Percentiles rank a stretch among this genome's conserved stretches.
Conservation (phyloP, 169 alveolate species). For the Cryptosporidium xiaoi region DNA sequence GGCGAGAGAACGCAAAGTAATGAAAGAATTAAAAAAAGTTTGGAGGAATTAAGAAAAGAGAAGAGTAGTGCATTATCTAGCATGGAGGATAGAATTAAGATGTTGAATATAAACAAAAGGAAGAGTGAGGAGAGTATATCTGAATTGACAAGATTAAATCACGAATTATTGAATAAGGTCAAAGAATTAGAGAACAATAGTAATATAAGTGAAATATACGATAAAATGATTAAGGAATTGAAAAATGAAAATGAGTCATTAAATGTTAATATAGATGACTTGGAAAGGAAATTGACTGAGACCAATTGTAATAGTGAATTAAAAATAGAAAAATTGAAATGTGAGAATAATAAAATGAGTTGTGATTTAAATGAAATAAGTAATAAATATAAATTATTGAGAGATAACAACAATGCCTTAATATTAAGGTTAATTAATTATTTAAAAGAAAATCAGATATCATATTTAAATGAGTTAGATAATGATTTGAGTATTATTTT, state of each 20-base stretch:
- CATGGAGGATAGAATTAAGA: conserved; percentile 68
- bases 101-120: conserved; percentile 45
- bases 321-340: background rate
- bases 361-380: background rate
- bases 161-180: conserved; percentile 15
- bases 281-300: background rate
- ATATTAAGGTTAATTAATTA: background rate
- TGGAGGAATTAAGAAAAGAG: conserved; percentile 18
- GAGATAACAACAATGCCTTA: background rate
- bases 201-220: background rate
- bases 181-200: conserved; percentile 10
- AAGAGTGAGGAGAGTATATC: conserved; percentile 34
- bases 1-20: conserved; percentile 9
- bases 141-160: conserved; percentile 36
- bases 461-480: background rate
- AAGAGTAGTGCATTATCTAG: background rate
- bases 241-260: background rate
- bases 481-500: background rate
- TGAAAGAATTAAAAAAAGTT: conserved; percentile 31
- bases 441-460: background rate
- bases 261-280: background rate
- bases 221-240: background rate
- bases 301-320: background rate
- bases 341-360: background rate
- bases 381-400: background rate